Conservation (phyloP, 805 yeast genomes). For the Hanseniaspora taiwanica region DNA sequence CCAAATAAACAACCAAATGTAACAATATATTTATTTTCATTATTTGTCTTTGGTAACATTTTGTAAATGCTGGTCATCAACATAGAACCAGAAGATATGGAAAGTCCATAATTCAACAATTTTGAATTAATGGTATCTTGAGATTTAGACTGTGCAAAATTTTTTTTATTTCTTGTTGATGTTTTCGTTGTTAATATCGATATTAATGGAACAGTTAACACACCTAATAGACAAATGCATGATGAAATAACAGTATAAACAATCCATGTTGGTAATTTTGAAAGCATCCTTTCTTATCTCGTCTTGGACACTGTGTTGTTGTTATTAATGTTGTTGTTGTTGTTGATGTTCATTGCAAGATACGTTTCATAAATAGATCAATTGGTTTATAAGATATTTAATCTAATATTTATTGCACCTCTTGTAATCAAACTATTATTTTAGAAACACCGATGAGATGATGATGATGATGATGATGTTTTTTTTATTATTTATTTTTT, state of each 20-base stretch:
- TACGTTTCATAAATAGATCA: no score
- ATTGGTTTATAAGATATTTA: no score
- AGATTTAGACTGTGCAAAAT: neutral
- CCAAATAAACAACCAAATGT: slow-evolving; percentile 41
- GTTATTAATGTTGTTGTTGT: no score
- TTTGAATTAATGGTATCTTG: slow-evolving; percentile 26
- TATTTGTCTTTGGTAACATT: slow-evolving; percentile 54
- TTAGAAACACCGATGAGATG: no score
- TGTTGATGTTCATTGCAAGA: no score
- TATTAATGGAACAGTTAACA: slow-evolving; percentile 37
- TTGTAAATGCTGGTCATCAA: slow-evolving; percentile 64
- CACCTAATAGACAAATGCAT: slow-evolving; percentile 58
- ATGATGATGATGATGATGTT: neutral
- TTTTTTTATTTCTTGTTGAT: neutral
- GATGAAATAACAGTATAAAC: slow-evolving; percentile 43
- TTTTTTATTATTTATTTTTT: no score
- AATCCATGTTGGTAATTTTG: slow-evolving; percentile 19
- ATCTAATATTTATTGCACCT: no score
- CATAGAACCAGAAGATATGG: slow-evolving; percentile 74
- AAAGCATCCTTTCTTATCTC: neutral
- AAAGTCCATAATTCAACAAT: slow-evolving; percentile 61
- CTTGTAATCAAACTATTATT: no score
- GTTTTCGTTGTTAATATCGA: slow-evolving; percentile 3
- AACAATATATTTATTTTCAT: slow-evolving; percentile 29
- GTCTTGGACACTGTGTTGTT: no score